A percentile compares a stretch with the other conserved stretches of the same genome.
phyloP scores from a whole-genome alignment of 768 basidiomycete species.

The Albatrellus ellisii region DNA sequence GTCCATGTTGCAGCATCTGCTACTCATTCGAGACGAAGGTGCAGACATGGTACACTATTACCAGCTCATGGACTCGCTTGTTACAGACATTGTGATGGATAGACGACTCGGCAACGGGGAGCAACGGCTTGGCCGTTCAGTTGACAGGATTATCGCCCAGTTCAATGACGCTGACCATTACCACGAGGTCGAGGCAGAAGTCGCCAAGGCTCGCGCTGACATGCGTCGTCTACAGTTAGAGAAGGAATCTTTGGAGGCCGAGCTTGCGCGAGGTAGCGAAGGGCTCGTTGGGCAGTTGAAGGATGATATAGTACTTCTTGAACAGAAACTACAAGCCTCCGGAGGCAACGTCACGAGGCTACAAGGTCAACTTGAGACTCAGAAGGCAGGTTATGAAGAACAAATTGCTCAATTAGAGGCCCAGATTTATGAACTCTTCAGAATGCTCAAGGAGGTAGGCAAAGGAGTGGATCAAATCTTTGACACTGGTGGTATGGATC shows the following conservation, averaged over 20 bases:
- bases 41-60: slow-evolving; percentile 78
- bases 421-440: slow-evolving; percentile 88
- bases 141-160: slow-evolving; percentile 76
- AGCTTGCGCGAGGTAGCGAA: slow-evolving; percentile 67
- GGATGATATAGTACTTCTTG: slow-evolving; percentile 47
- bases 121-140: slow-evolving; percentile 76
- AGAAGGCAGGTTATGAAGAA: slow-evolving; percentile 73
- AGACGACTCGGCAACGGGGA: slow-evolving; percentile 80
- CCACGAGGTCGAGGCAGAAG: slow-evolving; percentile 69
- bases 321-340: slow-evolving; percentile 68
- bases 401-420: slow-evolving; percentile 80
- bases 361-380: slow-evolving; percentile 63
- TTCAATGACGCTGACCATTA: slow-evolving; percentile 84
- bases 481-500: slow-evolving; percentile 54
- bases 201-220: slow-evolving; percentile 49
- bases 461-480: slow-evolving; percentile 65
- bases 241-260: slow-evolving; percentile 73
- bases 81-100: slow-evolving; percentile 87
- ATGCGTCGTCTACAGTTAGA: slow-evolving; percentile 60
- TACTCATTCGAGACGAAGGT: slow-evolving; percentile 83
- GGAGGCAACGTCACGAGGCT: slow-evolving; percentile 67
- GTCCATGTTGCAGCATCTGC: slow-evolving; percentile 87
- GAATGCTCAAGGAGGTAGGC: slow-evolving; percentile 82
- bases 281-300: slow-evolving; percentile 81
- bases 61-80: slow-evolving; percentile 79